Percentiles rank a stretch among this genome's conserved stretches.
Evolutionary conservation across 1,284 basidiomycete genomes (phyloP).

Genomic region (Tetrapyrgos nigripes): DNA sequence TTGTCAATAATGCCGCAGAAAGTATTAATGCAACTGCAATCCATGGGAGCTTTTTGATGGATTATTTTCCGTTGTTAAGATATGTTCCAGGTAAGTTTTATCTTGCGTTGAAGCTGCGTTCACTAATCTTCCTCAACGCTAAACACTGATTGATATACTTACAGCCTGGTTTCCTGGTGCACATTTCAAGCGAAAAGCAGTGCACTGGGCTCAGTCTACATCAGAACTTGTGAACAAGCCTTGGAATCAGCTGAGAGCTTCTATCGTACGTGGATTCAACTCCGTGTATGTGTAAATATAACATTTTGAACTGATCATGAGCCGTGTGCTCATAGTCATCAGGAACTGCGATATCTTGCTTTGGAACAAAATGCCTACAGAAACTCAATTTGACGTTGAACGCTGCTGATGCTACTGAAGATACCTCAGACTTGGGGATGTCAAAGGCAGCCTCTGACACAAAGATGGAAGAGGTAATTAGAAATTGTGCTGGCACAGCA

Average conservation of each 20-base stretch:
- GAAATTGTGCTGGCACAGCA: constrained; percentile 25
- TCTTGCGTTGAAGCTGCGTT: too few species aligned
- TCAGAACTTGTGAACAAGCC: constrained; percentile 24
- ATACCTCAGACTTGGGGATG: neutral
- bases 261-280: constrained; percentile 18
- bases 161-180: constrained; percentile 38
- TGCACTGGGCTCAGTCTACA: constrained; percentile 19
- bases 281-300: neutral
- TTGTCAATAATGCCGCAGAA: constrained; percentile 31
- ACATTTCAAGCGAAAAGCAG: constrained; percentile 33
- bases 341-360: constrained; percentile 21
- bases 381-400: constrained; percentile 4
- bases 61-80: constrained; percentile 33
- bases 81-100: constrained; percentile 25
- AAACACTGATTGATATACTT: neutral
- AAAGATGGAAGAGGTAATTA: constrained; percentile 23
- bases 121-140: too few species aligned
- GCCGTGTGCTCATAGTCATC: constrained; percentile 16
- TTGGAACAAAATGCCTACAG: constrained; percentile 22
- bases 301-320: neutral
- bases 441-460: too few species aligned
- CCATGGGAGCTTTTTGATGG: constrained; percentile 37
- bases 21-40: constrained; percentile 26
- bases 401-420: neutral
- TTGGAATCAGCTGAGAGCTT: constrained; percentile 22